Conservation (phyloP, 768 basidiomycete genomes). For the Tulasnella sp. region DNA sequence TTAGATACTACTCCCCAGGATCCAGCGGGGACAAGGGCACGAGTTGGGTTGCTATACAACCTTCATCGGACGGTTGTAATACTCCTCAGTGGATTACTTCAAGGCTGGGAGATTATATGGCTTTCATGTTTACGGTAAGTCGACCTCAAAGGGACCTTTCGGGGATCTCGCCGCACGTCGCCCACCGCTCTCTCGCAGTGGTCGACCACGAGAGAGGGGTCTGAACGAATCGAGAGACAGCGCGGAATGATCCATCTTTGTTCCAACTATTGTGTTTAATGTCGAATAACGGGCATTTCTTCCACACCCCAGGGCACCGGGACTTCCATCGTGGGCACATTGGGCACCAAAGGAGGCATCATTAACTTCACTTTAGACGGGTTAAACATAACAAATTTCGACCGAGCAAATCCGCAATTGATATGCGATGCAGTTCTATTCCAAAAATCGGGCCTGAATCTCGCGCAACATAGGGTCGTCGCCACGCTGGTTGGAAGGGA, state of each 20-base stretch:
- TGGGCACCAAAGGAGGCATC: neutral
- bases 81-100: neutral
- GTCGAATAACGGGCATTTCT: too few relatives aligned
- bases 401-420: neutral
- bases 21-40: neutral
- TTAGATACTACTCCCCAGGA: neutral
- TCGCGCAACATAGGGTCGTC: neutral
- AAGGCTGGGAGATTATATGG: neutral
- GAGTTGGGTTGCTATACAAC: neutral
- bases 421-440: neutral
- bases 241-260: too few relatives aligned
- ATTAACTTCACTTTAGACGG: slow-evolving; percentile 7
- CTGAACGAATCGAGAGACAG: neutral
- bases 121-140: slow-evolving; percentile 4
- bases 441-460: neutral
- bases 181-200: neutral
- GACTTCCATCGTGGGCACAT: neutral
- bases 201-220: too few relatives aligned
- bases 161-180: neutral
- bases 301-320: neutral
- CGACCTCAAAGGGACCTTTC: neutral
- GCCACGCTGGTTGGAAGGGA: neutral
- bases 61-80: slow-evolving; percentile 18
- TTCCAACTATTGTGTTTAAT: too few relatives aligned
- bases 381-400: neutral